phyloP scores from a whole-genome alignment of 164 flowering plant species.

The Piper longum region DNA sequence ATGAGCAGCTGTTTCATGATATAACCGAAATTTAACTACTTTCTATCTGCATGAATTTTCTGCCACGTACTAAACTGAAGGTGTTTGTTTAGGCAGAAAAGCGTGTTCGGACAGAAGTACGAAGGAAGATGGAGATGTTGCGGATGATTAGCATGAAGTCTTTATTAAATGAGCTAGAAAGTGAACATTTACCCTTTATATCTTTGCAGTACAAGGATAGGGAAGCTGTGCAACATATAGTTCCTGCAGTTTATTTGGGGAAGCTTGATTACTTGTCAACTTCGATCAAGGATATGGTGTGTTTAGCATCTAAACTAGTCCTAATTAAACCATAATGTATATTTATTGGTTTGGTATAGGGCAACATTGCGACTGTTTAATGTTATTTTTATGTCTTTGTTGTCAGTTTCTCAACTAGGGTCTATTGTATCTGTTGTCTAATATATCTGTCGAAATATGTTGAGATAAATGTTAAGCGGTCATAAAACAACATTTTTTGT shows the following conservation, averaged over 20 bases:
- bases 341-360: too few relatives aligned
- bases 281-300: slow-evolving; percentile 40
- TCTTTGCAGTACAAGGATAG: slow-evolving; percentile 65
- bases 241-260: slow-evolving; percentile 75
- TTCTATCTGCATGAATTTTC: background rate
- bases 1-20: too few relatives aligned
- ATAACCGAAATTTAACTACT: background rate
- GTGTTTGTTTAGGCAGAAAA: slow-evolving; percentile 39
- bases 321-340: too few relatives aligned
- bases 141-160: slow-evolving; percentile 48
- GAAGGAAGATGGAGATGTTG: slow-evolving; percentile 41
- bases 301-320: slow-evolving; percentile 1
- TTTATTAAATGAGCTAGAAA: slow-evolving; percentile 36
- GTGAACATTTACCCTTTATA: slow-evolving; percentile 63
- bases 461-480: too few relatives aligned
- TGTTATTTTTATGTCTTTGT: too few relatives aligned
- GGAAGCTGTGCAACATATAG: slow-evolving; percentile 43
- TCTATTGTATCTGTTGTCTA: too few relatives aligned
- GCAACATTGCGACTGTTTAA: too few relatives aligned
- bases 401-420: too few relatives aligned
- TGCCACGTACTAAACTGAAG: background rate
- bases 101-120: slow-evolving; percentile 39
- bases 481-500: too few relatives aligned
- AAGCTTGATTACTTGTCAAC: slow-evolving; percentile 43
- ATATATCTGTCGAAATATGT: too few relatives aligned